A percentile compares a stretch with the other conserved stretches of the same genome.
phyloP scores from a whole-genome alignment of 441 rosid genomes.

The Capsella rubella region DNA sequence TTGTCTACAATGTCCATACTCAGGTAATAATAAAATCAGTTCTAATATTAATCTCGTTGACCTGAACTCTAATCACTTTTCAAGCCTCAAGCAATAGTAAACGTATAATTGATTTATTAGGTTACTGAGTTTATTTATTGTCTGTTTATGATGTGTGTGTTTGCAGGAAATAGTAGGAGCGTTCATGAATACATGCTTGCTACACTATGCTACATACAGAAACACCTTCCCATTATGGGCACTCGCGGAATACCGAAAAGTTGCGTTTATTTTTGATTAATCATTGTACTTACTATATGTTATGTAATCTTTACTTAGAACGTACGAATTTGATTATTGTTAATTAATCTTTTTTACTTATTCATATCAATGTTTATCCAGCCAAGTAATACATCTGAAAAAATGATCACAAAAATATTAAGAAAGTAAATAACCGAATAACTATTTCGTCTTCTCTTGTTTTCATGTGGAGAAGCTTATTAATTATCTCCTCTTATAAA shows the following conservation, averaged over 20 bases:
- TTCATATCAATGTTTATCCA: background rate
- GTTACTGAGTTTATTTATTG: too few relatives aligned
- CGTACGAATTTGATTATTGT: too few relatives aligned
- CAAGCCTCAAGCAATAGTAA: too few relatives aligned
- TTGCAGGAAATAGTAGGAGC: slow-evolving; percentile 45
- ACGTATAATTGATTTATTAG: too few relatives aligned
- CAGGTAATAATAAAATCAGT: too few relatives aligned
- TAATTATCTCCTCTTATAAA: background rate
- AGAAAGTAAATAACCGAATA: too few relatives aligned
- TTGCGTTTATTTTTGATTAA: background rate
- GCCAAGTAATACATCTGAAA: background rate
- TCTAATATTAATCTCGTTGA: too few relatives aligned
- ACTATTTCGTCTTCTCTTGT: background rate
- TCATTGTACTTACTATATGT: background rate
- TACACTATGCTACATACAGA: slow-evolving; percentile 39
- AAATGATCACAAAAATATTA: background rate
- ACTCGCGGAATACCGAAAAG: slow-evolving; percentile 39
- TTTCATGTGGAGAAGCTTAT: background rate
- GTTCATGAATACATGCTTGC: slow-evolving; percentile 42
- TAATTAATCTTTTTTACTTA: background rate
- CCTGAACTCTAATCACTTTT: too few relatives aligned
- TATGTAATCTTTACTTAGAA: too few relatives aligned
- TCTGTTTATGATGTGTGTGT: background rate
- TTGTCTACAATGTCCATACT: too few relatives aligned
- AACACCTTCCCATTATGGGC: slow-evolving; percentile 46